A percentile compares a stretch with the other conserved stretches of the same genome.
These are phyloP conservation scores for Penicillium canariense DNA, from an alignment of 495 filamentous ascomycete species.

Conservation along the genomic window DNA sequence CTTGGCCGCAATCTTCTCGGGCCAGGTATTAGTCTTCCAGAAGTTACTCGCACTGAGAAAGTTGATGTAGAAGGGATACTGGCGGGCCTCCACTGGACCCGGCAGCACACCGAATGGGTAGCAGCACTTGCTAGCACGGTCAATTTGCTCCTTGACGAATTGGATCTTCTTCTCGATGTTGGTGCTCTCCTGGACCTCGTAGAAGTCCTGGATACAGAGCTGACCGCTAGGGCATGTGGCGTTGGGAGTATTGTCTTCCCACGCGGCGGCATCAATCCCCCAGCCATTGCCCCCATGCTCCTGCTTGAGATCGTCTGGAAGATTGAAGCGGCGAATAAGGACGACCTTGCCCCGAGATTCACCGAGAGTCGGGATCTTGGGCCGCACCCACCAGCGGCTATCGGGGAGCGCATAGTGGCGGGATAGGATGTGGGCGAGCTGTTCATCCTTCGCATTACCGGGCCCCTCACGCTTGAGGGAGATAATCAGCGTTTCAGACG, in stretches of 20 bases:
- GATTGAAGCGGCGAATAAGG: constrained; percentile 75
- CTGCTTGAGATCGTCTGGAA: constrained; percentile 57
- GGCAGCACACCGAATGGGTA: constrained; percentile 42
- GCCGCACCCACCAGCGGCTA: constrained; percentile 73
- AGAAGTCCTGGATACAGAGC: constrained; percentile 92
- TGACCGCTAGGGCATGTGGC: constrained; percentile 67
- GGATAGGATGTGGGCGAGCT: constrained; percentile 68
- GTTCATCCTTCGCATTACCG: constrained; percentile 74
- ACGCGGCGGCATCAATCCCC: constrained; percentile 77
- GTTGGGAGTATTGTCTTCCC: constrained; percentile 87
- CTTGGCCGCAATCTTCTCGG: constrained; percentile 87
- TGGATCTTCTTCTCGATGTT: constrained; percentile 80
- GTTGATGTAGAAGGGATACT: constrained; percentile 79
- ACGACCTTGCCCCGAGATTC: constrained; percentile 81
- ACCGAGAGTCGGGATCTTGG: constrained; percentile 77
- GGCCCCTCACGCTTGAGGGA: constrained; percentile 88
- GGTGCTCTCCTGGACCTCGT: constrained; percentile 73
- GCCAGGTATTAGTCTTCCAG: constrained; percentile 89
- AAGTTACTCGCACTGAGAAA: constrained; percentile 91
- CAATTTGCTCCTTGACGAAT: constrained; percentile 69
- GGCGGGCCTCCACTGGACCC: constrained; percentile 32
- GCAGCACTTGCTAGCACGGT: constrained; percentile 57
- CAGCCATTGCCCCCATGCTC: constrained; percentile 65
- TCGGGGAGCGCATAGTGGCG: constrained; percentile 64
- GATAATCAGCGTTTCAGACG: constrained; percentile 79